A percentile compares a stretch with the other conserved stretches of the same genome.
Conservation (phyloP, 305 asterid species). For the Lippia alba region DNA sequence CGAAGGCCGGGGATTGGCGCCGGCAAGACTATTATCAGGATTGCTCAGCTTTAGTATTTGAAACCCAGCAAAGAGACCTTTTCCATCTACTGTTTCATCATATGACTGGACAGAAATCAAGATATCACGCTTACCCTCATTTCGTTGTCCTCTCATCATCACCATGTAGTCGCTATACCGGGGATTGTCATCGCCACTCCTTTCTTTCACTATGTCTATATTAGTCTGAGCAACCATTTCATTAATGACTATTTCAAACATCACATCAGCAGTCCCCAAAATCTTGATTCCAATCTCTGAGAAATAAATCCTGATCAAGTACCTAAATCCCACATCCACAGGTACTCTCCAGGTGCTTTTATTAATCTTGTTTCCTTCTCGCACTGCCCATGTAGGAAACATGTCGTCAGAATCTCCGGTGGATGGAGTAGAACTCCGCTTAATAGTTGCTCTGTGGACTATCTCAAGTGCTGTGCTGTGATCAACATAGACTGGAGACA, state of each 20-base stretch:
- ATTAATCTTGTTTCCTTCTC: background rate
- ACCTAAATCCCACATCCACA: slow-evolving; percentile 48
- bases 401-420: slow-evolving; percentile 21
- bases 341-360: slow-evolving; percentile 38
- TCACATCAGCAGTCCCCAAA: slow-evolving; percentile 20
- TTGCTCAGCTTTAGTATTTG: slow-evolving; percentile 55
- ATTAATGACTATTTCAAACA: slow-evolving; percentile 38
- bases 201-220: slow-evolving; percentile 14
- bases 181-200: slow-evolving; percentile 7
- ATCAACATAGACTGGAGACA: slow-evolving; percentile 36
- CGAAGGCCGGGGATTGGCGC: slow-evolving; percentile 31
- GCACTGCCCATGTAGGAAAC: slow-evolving; percentile 30
- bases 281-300: slow-evolving; percentile 21
- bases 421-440: background rate
- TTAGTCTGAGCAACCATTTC: slow-evolving; percentile 32
- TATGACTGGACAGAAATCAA: slow-evolving; percentile 30
- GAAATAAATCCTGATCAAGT: slow-evolving; percentile 47
- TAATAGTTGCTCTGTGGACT: slow-evolving; percentile 25
- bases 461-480: slow-evolving; percentile 44
- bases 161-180: slow-evolving; percentile 39
- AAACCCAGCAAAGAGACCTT: slow-evolving; percentile 41
- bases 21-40: slow-evolving; percentile 47
- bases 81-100: slow-evolving; percentile 27
- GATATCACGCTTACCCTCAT: slow-evolving; percentile 34
- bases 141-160: slow-evolving; percentile 30